Percentiles rank a stretch among this genome's conserved stretches.
phyloP scores from a whole-genome alignment of 441 rosid species.

The Bocquillonia castaneifolia region DNA sequence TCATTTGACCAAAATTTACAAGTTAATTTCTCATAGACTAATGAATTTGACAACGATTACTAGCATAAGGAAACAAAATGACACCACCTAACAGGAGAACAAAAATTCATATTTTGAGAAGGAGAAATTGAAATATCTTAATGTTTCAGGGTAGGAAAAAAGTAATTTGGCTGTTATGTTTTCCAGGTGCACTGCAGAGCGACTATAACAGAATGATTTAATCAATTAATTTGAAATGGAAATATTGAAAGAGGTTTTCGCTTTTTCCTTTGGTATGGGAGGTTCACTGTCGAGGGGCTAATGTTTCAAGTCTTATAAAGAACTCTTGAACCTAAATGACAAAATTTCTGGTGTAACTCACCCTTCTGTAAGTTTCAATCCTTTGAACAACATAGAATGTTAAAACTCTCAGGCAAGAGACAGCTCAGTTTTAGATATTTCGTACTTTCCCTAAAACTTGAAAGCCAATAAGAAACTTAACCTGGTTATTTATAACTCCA shows the following conservation, averaged over 20 bases:
- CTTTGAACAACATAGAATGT: too few species aligned
- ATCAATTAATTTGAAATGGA: neutral
- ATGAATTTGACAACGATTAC: neutral
- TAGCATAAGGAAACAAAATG: neutral
- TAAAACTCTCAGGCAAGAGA: too few species aligned
- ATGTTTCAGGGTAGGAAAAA: neutral
- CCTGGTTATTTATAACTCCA: constrained; percentile 33
- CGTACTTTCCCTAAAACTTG: neutral
- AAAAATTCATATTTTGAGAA: neutral
- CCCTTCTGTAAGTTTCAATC: neutral
- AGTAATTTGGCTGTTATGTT: too few species aligned
- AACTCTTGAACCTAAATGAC: neutral
- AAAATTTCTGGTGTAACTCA: neutral
- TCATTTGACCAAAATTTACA: neutral
- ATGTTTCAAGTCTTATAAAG: neutral
- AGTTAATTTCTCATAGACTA: neutral
- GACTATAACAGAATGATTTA: neutral
- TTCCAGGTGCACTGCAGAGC: neutral
- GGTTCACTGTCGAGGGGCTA: neutral
- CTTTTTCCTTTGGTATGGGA: neutral
- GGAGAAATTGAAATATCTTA: neutral
- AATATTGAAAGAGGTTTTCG: neutral
- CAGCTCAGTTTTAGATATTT: neutral
- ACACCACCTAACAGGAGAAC: neutral
- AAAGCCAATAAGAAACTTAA: constrained; percentile 19